Evolutionary conservation across 2,329 filamentous ascomycete genomes (phyloP).

Genomic region (Dactylellina parvicollis): DNA sequence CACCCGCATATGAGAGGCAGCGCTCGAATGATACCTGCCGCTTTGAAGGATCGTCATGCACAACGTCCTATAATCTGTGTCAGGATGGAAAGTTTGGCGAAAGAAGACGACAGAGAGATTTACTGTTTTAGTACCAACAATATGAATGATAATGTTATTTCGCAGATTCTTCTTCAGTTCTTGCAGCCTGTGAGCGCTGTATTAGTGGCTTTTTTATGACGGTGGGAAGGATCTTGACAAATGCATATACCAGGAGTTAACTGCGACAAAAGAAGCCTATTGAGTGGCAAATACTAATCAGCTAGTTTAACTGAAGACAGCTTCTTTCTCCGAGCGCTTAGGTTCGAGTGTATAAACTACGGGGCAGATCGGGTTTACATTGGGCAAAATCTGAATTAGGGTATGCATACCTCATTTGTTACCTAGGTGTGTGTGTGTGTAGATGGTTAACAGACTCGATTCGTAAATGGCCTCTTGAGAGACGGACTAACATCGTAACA

Average conservation of each 20-base stretch:
- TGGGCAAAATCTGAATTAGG: background rate
- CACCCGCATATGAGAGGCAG: slow-evolving; percentile 88
- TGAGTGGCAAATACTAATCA: slow-evolving; percentile 17
- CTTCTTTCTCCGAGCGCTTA: no score
- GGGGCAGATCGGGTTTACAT: background rate
- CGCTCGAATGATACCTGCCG: slow-evolving; percentile 92
- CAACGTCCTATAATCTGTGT: slow-evolving; percentile 70
- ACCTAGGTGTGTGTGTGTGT: slow-evolving; percentile 22
- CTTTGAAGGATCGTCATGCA: slow-evolving; percentile 79
- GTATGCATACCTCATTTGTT: slow-evolving; percentile 38
- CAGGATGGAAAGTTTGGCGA: background rate
- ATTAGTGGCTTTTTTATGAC: slow-evolving; percentile 17
- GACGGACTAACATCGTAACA: slow-evolving; percentile 57
- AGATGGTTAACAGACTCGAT: background rate
- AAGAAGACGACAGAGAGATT: background rate
- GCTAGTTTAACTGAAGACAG: background rate
- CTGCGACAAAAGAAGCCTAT: slow-evolving; percentile 57
- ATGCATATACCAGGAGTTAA: slow-evolving; percentile 57
- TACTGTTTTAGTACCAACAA: slow-evolving; percentile 79
- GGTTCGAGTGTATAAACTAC: background rate
- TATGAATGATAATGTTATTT: slow-evolving; percentile 59
- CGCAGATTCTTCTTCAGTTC: slow-evolving; percentile 59
- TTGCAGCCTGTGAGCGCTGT: slow-evolving; percentile 55
- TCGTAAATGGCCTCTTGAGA: background rate
- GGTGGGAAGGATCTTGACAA: background rate